Conservation (phyloP, 331 rosid genomes). For the Malus hybrid region DNA sequence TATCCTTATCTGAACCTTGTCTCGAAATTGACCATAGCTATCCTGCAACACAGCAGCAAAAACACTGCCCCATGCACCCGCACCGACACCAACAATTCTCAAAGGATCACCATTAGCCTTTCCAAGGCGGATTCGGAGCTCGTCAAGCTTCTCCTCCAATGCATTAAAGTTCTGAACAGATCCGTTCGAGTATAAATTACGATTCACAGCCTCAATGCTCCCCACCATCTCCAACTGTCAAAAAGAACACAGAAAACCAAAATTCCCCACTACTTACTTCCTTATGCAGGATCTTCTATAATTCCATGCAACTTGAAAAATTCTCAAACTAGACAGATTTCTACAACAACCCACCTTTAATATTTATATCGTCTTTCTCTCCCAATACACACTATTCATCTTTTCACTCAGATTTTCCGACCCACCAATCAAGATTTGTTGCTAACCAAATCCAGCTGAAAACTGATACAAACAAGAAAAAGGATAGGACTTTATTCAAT, state of each 20-base stretch:
- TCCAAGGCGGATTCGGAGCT: constrained; percentile 43
- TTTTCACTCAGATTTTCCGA: constrained; percentile 17
- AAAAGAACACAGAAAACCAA: constrained; percentile 2
- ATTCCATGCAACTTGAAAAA: not conserved
- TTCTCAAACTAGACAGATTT: not conserved
- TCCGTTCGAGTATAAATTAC: constrained; percentile 43
- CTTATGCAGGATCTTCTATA: not conserved
- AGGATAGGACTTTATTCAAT: not conserved
- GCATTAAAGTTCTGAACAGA: constrained; percentile 40
- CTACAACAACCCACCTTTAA: constrained; percentile 1
- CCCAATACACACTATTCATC: not conserved
- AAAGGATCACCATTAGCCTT: constrained; percentile 65
- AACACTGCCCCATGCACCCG: constrained; percentile 98
- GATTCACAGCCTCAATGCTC: constrained; percentile 38
- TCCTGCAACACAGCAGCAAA: constrained; percentile 78
- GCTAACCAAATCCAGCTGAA: constrained; percentile 6
- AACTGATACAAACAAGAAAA: constrained; percentile 10
- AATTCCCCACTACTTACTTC: not conserved
- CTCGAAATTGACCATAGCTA: constrained; percentile 69
- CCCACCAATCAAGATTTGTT: constrained; percentile 20
- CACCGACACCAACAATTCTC: constrained; percentile 79
- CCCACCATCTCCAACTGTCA: constrained; percentile 38
- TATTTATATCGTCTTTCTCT: not conserved
- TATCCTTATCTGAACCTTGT: constrained; percentile 71
- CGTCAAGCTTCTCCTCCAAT: constrained; percentile 53